A percentile compares a stretch with the other conserved stretches of the same genome.
Evolutionary conservation across 805 yeast genomes (phyloP).

Genomic region (Millerozyma miso): DNA sequence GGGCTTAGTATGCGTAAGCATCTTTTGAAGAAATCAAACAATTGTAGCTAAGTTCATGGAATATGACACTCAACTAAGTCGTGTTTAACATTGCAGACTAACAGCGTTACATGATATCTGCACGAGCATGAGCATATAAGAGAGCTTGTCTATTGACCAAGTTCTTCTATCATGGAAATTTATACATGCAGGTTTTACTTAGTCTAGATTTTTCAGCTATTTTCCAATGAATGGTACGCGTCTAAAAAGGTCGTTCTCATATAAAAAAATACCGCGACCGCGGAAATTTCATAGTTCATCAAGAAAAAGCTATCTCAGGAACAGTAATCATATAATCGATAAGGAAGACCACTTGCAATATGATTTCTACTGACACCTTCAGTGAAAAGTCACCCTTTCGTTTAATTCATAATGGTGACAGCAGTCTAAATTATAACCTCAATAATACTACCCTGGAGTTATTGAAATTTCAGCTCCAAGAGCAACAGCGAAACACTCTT

Average conservation of each 20-base stretch:
- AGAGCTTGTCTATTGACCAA: background rate
- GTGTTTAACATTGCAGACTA: too few relatives aligned
- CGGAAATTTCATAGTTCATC: background rate
- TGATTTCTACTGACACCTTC: slow-evolving; percentile 37
- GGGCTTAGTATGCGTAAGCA: too few relatives aligned
- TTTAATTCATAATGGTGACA: slow-evolving; percentile 20
- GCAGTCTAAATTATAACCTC: slow-evolving; percentile 25
- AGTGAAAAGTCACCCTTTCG: slow-evolving; percentile 35
- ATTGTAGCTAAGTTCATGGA: too few relatives aligned
- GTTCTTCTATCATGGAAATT: background rate
- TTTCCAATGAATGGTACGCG: background rate
- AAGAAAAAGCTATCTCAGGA: background rate
- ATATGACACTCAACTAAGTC: too few relatives aligned
- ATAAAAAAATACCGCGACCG: background rate
- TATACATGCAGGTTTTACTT: background rate
- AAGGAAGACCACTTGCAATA: slow-evolving; percentile 7
- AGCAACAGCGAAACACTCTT: slow-evolving; percentile 28
- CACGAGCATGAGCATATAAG: too few relatives aligned
- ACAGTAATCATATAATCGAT: background rate
- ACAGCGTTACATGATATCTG: too few relatives aligned
- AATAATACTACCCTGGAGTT: slow-evolving; percentile 40
- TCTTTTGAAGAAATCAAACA: too few relatives aligned
- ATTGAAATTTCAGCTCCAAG: slow-evolving; percentile 40
- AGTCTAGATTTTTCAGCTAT: background rate
- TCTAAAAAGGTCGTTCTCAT: background rate